Base-by-base conservation (phyloP, 768 basidiomycete species). In the Lactarius tabidus region DNA sequence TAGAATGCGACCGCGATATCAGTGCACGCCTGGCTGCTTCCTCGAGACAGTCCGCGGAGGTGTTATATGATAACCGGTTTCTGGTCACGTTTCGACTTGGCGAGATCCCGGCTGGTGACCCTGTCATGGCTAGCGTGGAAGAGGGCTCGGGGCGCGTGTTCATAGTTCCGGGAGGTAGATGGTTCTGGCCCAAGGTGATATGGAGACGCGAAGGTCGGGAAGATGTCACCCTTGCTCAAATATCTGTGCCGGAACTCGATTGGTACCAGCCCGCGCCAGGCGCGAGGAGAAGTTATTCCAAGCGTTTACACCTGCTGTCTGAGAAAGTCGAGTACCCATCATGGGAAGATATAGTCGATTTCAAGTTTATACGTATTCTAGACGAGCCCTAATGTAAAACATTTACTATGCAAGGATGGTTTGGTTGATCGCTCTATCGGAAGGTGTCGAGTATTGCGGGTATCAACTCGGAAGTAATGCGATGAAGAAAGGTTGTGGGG, bases 31-130 rank as follows among this genome's bases (percentile, higher is more conserved):
- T 48, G 20, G 65, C 70, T 17, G 48, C 31, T 57, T 28, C 55
- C 23, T 23, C 59, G 4, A 69, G 70, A 71, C 68, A 65, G 57
- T 55, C 60, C 61, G 54, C 80, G 17, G 75, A 81, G 28, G 57
- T 86, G 15, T 75, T 91, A 33, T 90, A 83, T 71, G 90, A 92
- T 72, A 79, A 79, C 68, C 85, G 90, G 7, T 92, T 89, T 73
- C 69, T 84, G 3, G 57, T 91, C 51, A 71, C 70, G 23, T 78
- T 90, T 68, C 65, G 82, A 63, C 70, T 83, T 17, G 68, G 69
- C 38, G 75, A 70, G 48, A 78, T 86, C 26, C 85, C 86, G 2
- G 26, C 61, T 2, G 54, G 72, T 9, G 39, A 88, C 3, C 63
- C 70, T n/a, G 60, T 65, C 23, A 70, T 69, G 38, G 60, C 84